Conservation (phyloP, 176 grass and related monocot species). For the Chloris gayana region DNA sequence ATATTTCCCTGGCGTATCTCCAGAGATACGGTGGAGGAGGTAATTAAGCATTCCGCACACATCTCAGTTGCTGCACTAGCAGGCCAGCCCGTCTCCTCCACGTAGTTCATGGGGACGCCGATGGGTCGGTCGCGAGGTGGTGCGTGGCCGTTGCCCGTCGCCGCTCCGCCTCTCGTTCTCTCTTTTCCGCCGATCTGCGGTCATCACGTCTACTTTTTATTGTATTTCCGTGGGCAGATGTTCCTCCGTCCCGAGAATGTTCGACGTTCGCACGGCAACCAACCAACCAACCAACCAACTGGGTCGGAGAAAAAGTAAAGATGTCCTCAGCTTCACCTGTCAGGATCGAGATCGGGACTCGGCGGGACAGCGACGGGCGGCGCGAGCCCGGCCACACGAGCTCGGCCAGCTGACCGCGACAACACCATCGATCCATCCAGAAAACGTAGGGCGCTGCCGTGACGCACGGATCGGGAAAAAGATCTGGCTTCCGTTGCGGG, state of each 20-base stretch:
- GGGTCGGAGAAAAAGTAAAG: background rate
- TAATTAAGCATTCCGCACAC: background rate
- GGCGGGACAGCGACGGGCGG: background rate
- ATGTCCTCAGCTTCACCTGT: background rate
- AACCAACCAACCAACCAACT: background rate
- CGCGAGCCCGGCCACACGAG: background rate
- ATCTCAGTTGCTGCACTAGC: background rate
- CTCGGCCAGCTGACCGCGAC: background rate
- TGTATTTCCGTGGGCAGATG: background rate
- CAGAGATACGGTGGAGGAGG: constrained; percentile 1
- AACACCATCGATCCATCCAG: background rate
- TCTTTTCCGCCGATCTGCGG: background rate
- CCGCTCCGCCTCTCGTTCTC: constrained; percentile 32
- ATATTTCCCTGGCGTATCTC: constrained; percentile 36
- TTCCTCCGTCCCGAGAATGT: background rate
- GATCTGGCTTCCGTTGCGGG: background rate
- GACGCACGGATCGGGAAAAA: background rate
- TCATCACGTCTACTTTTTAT: background rate
- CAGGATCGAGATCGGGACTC: background rate
- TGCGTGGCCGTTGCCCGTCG: background rate
- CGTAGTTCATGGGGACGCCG: background rate
- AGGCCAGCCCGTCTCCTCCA: background rate
- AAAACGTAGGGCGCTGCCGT: background rate
- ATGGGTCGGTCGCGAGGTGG: background rate
- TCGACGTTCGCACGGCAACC: background rate